These are phyloP conservation scores for Suillus placidus DNA, from an alignment of 768 basidiomycete genomes.

Conservation along the genomic window DNA sequence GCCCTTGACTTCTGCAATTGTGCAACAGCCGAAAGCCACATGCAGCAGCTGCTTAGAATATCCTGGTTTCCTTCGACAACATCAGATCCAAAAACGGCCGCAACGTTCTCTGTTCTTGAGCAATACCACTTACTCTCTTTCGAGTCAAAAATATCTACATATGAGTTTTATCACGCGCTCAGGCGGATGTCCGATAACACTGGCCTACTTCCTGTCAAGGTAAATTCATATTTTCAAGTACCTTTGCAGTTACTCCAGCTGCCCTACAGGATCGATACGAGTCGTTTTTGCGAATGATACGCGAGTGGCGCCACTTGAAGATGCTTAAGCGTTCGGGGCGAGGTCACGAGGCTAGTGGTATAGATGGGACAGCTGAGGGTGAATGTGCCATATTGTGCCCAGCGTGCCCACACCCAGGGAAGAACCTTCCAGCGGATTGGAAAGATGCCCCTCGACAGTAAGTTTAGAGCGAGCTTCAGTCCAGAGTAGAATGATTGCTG, in stretches of 20 bases:
- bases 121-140: not conserved
- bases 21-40: not conserved
- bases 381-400: too few species aligned
- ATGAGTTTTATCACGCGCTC: not conserved
- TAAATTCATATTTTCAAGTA: not conserved
- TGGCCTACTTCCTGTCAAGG: not conserved
- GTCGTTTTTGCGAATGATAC: too few species aligned
- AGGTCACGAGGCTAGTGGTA: too few species aligned
- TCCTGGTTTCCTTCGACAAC: not conserved
- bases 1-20: not conserved
- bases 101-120: not conserved
- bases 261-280: too few species aligned
- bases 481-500: too few species aligned
- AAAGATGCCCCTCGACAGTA: too few species aligned
- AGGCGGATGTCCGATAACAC: not conserved
- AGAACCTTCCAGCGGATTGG: too few species aligned
- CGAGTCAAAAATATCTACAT: not conserved
- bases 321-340: too few species aligned
- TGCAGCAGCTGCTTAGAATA: not conserved
- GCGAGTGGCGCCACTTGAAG: too few species aligned
- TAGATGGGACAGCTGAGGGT: too few species aligned
- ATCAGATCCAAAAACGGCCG: not conserved
- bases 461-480: too few species aligned
- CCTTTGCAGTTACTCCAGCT: not conserved
- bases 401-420: too few species aligned